phyloP scores from a whole-genome alignment of 1,139 yeast genomes.

The Tardiomyces blankii region DNA sequence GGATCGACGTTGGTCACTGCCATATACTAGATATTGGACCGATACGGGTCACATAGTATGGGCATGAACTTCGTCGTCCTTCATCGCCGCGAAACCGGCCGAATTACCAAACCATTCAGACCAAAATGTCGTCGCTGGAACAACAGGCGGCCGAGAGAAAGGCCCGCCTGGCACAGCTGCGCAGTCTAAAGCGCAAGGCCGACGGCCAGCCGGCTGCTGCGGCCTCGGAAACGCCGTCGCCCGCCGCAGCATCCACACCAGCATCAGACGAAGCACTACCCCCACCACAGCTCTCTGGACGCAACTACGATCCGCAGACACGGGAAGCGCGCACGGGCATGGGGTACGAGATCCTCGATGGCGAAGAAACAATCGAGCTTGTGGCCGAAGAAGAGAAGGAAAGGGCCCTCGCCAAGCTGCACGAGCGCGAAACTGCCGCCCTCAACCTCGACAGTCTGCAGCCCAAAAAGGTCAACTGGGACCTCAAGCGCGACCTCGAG shows the following conservation, averaged over 20 bases:
- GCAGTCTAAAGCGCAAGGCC: slow-evolving; percentile 22
- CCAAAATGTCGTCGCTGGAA: slow-evolving; percentile 23
- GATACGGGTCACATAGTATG: no score
- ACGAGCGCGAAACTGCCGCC: slow-evolving; percentile 9
- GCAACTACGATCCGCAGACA: slow-evolving; percentile 28
- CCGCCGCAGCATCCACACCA: neutral
- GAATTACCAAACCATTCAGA: neutral
- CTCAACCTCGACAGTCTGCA: slow-evolving; percentile 17
- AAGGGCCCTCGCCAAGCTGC: slow-evolving; percentile 19
- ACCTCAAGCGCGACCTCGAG: slow-evolving; percentile 30
- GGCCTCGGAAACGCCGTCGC: slow-evolving; percentile 2
- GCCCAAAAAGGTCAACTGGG: slow-evolving; percentile 28
- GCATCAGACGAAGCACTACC: slow-evolving; percentile 1
- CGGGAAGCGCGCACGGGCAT: slow-evolving; percentile 25
- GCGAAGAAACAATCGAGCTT: slow-evolving; percentile 27
- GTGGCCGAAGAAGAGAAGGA: slow-evolving; percentile 26
- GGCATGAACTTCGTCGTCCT: no score
- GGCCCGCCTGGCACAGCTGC: slow-evolving; percentile 28
- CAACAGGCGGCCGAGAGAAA: slow-evolving; percentile 31
- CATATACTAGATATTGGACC: no score
- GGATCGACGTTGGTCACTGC: no score
- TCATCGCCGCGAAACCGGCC: no score
- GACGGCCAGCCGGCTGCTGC: slow-evolving; percentile 1
- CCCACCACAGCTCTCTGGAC: slow-evolving; percentile 2
- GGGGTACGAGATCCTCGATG: slow-evolving; percentile 24